Conservation (phyloP, 1,284 basidiomycete genomes). For the Trichosporon ovoides region DNA sequence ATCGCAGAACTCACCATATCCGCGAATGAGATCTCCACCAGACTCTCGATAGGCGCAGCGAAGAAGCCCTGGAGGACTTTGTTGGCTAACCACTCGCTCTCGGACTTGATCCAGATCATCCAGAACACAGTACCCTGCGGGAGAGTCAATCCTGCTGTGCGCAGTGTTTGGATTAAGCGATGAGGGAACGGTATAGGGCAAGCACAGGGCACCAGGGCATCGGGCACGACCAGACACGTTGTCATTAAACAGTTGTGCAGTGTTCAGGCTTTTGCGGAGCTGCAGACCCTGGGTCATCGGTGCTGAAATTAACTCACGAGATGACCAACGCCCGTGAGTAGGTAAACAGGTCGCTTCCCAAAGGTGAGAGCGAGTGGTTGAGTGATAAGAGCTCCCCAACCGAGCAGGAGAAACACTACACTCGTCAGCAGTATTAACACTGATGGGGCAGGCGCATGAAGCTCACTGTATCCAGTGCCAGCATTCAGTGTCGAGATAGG, state of each 20-base stretch:
- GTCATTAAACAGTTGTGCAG: too few species aligned
- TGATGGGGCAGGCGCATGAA: too few species aligned
- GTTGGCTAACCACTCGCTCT: conserved; percentile 21
- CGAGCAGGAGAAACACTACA: conserved; percentile 25
- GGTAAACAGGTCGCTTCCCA: conserved; percentile 26
- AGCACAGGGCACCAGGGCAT: too few species aligned
- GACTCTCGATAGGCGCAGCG: conserved; percentile 22
- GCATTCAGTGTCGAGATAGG: conserved; percentile 21
- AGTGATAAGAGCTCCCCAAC: conserved; percentile 26
- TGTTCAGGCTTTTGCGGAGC: too few species aligned
- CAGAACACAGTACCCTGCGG: conserved; percentile 18
- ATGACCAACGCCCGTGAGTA: conserved; percentile 12
- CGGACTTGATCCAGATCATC: conserved; percentile 18
- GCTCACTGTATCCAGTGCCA: conserved; percentile 25
- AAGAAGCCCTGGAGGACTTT: conserved; percentile 23
- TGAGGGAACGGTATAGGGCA: too few species aligned
- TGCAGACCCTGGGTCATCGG: too few species aligned
- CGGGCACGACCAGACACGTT: too few species aligned
- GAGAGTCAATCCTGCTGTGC: too few species aligned
- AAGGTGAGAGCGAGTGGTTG: conserved; percentile 26
- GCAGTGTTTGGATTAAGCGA: too few species aligned
- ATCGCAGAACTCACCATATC: conserved; percentile 8
- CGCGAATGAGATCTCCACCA: conserved; percentile 20
- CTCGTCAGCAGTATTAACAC: neutral
- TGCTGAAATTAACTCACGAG: too few species aligned